Base-by-base conservation (phyloP, 2,329 filamentous ascomycete species). In the Geosmithia morbida region DNA sequence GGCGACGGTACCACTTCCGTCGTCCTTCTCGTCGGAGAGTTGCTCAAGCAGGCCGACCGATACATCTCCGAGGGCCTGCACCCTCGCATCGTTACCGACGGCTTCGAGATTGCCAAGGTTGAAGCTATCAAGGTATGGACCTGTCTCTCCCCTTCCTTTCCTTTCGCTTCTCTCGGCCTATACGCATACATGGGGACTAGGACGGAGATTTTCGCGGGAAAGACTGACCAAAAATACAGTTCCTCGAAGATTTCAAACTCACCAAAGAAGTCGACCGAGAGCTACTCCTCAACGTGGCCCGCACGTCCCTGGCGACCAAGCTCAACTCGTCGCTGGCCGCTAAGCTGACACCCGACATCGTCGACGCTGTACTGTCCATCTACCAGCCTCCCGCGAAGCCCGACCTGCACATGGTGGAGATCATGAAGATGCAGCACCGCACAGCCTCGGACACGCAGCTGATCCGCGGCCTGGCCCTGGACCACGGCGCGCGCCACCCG, bases 381-480 rank as follows among this genome's bases (percentile, higher is more conserved):
- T 89, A 96, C 72, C 77, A 88, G 64, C 72, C 86, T 17, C 87
- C 87, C 22, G 81, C 79, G 52, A 97, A 97, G 71, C 94, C 94
- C 48, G 92, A 98, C 68, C 68, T 98, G 60, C 90, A 97, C 72
- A 98, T 98, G 92, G 77, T 98, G 55, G 92, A 98, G 69, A 97
- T 98, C 59, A 98, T 98, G 92, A 97, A 94, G 65, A 97, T 98
- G 90, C 92, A 98, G 71, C 92, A 98, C 71, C 85, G 90, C 56
- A 88, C 87, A 46, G 89, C 90, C 50, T 87, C 92, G 30, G 92
- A 98, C 66, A 98, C 92, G 49, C 88, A 95, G 66, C 79, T 98
- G 50, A 96, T 98, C 65, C 81, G 85, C 54, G 92, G 92, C 50
- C 74, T 98, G 49, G 92, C 87, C 10, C 72, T 98, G 51, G 92